phyloP scores from a whole-genome alignment of 2,329 filamentous ascomycete species.

The Magnaporthiopsis poae region DNA sequence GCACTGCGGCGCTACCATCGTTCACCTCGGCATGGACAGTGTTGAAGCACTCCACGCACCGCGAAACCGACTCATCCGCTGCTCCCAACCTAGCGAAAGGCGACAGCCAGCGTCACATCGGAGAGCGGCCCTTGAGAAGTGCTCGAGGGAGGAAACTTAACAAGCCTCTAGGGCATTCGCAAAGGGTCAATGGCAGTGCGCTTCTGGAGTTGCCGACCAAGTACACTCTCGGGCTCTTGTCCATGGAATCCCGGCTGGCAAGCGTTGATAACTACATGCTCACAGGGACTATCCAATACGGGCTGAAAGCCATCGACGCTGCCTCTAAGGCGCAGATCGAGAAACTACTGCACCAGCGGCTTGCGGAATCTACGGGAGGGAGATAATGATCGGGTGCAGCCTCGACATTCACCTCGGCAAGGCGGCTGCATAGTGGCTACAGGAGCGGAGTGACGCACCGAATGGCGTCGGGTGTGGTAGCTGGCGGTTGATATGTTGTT shows the following conservation, averaged over 20 bases:
- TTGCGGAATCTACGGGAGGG: background rate
- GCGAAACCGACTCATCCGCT: background rate
- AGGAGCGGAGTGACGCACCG: background rate
- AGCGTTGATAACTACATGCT: conserved; percentile 5
- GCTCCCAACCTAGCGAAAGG: background rate
- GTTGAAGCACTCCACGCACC: background rate
- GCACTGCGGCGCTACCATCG: background rate
- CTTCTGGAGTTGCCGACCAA: background rate
- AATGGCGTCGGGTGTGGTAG: background rate
- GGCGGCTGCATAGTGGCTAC: background rate
- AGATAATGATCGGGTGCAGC: background rate
- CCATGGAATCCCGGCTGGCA: background rate
- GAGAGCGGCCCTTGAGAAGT: too few species aligned
- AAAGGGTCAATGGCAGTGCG: background rate
- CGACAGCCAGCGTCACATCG: background rate
- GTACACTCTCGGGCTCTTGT: background rate
- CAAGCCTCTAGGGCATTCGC: background rate
- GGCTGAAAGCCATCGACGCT: background rate
- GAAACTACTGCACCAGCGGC: background rate
- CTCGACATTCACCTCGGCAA: background rate
- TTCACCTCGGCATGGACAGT: background rate
- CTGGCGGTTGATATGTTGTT: background rate
- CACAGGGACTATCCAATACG: conserved; percentile 1
- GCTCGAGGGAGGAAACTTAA: too few species aligned
- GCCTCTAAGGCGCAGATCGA: background rate